A percentile compares a stretch with the other conserved stretches of the same genome.
These are phyloP conservation scores for Castanea mollissima DNA, from an alignment of 306 rosid genomes.

Conservation along the genomic window DNA sequence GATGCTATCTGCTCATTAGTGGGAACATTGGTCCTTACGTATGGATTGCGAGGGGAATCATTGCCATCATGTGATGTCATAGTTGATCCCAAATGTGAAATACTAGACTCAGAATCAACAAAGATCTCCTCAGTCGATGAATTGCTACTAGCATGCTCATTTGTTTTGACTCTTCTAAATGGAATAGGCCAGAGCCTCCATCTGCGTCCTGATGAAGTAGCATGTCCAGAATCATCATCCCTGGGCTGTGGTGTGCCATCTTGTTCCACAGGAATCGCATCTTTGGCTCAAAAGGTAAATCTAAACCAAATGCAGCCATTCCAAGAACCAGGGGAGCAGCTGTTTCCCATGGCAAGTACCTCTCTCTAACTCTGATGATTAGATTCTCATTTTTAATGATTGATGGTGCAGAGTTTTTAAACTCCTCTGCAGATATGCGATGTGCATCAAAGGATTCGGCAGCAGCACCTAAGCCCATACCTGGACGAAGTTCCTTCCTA, in stretches of 20 bases:
- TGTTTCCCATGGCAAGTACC: conserved; percentile 80
- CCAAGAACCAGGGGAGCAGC: conserved; percentile 90
- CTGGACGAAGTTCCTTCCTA: conserved; percentile 63
- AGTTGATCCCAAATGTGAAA: conserved; percentile 40
- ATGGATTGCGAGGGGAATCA: conserved; percentile 63
- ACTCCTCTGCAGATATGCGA: conserved; percentile 56
- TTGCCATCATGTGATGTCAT: conserved; percentile 26
- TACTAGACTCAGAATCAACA: conserved; percentile 80
- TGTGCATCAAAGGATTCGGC: conserved; percentile 69
- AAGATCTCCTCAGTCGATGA: conserved; percentile 76
- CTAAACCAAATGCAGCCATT: conserved; percentile 62
- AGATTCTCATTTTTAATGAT: conserved; percentile 69
- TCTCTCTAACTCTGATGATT: conserved; percentile 56
- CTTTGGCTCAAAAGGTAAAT: conserved; percentile 65
- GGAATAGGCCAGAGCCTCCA: conserved; percentile 97
- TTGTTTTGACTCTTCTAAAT: conserved; percentile 85
- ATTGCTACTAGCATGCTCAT: conserved; percentile 63
- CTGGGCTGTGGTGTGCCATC: conserved; percentile 48
- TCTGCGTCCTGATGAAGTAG: conserved; percentile 59
- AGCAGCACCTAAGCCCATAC: conserved; percentile 82
- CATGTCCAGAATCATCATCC: conserved; percentile 35
- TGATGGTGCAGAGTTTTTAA: conserved; percentile 55
- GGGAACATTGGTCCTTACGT: conserved; percentile 89
- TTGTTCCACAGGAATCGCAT: conserved; percentile 69
- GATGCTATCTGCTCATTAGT: conserved; percentile 94